Percentiles rank a stretch among this genome's conserved stretches.
Evolutionary conservation across 2,329 filamentous ascomycete genomes (phyloP).

Genomic region (Alternaria ethzedia): DNA sequence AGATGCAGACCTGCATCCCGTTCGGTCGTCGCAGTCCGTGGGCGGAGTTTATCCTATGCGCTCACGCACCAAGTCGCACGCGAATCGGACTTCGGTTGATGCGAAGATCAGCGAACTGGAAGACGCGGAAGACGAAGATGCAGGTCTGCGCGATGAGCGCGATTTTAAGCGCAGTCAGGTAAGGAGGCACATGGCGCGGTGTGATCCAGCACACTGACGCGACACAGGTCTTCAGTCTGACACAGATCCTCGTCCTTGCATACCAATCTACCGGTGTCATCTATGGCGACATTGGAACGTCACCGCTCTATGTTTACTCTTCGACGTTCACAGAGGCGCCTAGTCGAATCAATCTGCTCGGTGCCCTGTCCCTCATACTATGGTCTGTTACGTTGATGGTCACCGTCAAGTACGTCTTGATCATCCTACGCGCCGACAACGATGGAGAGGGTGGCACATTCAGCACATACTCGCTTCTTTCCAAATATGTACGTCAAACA

Average conservation of each 20-base stretch:
- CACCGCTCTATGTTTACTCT: constrained; percentile 73
- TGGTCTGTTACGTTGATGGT: constrained; percentile 74
- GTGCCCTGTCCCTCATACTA: constrained; percentile 71
- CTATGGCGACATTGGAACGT: constrained; percentile 72
- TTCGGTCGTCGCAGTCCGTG: constrained; percentile 17
- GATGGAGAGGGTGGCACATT: constrained; percentile 76
- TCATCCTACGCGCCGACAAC: constrained; percentile 71
- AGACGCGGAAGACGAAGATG: constrained; percentile 39
- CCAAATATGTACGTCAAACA: constrained; percentile 54
- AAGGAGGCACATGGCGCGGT: not conserved
- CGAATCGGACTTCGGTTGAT: constrained; percentile 59
- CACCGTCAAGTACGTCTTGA: constrained; percentile 71
- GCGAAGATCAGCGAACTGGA: constrained; percentile 61
- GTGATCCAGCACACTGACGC: constrained; percentile 14
- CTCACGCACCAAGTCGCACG: constrained; percentile 23
- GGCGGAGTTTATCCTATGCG: constrained; percentile 37
- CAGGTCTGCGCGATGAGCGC: constrained; percentile 37
- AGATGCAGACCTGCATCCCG: constrained; percentile 13
- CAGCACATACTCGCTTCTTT: constrained; percentile 69
- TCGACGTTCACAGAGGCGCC: constrained; percentile 65
- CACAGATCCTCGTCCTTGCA: constrained; percentile 47
- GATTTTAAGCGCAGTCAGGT: constrained; percentile 44
- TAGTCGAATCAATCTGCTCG: constrained; percentile 64
- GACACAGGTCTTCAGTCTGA: constrained; percentile 34
- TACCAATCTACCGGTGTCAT: constrained; percentile 72